These are phyloP conservation scores for Penicillium samsonianum DNA, from an alignment of 495 filamentous ascomycete genomes.

Conservation along the genomic window DNA sequence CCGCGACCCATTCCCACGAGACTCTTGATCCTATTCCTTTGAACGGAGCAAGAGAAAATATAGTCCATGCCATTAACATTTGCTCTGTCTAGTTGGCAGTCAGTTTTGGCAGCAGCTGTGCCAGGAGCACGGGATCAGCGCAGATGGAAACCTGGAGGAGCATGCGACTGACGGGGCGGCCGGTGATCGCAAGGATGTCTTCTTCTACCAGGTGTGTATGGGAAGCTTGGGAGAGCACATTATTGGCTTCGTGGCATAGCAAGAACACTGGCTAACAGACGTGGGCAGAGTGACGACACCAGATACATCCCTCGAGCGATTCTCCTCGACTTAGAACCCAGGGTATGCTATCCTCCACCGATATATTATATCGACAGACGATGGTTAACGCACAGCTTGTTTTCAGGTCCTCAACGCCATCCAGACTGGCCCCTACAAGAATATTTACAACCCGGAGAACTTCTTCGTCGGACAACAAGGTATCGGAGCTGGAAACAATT, in stretches of 20 bases:
- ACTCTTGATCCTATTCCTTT: slow-evolving; percentile 10
- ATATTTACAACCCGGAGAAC: slow-evolving; percentile 99
- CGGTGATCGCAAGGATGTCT: slow-evolving; percentile 96
- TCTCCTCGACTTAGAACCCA: slow-evolving; percentile 89
- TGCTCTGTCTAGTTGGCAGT: slow-evolving; percentile 64
- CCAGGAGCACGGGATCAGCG: slow-evolving; percentile 95
- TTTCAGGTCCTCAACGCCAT: slow-evolving; percentile 87
- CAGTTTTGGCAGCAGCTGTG: slow-evolving; percentile 98
- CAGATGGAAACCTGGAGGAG: slow-evolving; percentile 94
- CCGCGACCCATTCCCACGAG: slow-evolving; percentile 13
- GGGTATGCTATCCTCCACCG: slow-evolving; percentile 54
- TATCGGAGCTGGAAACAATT: slow-evolving; percentile 93
- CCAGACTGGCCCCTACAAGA: slow-evolving; percentile 88
- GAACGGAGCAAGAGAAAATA: not conserved
- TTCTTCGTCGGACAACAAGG: slow-evolving; percentile 93
- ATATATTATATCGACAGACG: not conserved
- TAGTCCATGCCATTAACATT: slow-evolving; percentile 17
- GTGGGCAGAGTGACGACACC: slow-evolving; percentile 79
- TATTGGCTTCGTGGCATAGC: not conserved
- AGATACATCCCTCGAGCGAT: slow-evolving; percentile 97
- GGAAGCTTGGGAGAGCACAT: not conserved
- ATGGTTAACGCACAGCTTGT: slow-evolving; percentile 6
- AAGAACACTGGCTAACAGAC: slow-evolving; percentile 10
- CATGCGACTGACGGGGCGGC: slow-evolving; percentile 81
- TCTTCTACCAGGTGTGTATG: slow-evolving; percentile 82